Conservation (phyloP, 139 green algal species). For the Zygnema circumcarinatum region DNA sequence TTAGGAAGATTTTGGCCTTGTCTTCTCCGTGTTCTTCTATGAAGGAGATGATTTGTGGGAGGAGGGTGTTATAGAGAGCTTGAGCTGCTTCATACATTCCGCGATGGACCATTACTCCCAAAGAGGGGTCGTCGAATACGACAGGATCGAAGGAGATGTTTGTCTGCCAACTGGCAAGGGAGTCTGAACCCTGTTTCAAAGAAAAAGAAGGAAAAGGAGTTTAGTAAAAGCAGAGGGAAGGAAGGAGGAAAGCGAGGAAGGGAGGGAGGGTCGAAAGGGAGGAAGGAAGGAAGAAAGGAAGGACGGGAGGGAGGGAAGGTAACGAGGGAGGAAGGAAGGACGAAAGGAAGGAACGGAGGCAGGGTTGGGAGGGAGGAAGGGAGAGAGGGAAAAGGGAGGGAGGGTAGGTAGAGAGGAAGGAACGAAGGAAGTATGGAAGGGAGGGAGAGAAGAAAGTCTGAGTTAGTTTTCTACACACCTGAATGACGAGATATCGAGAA, state of each 20-base stretch:
- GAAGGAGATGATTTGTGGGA: constrained; percentile 86
- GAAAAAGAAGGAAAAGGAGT: constrained; percentile 1
- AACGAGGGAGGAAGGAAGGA: not conserved
- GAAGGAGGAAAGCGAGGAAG: not conserved
- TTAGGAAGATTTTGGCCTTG: constrained; percentile 44
- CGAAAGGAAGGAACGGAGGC: not conserved
- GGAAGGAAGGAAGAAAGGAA: not conserved
- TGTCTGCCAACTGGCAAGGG: constrained; percentile 77
- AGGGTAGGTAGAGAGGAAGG: not conserved
- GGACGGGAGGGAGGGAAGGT: not conserved
- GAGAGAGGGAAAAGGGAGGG: not conserved
- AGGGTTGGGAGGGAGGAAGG: not conserved
- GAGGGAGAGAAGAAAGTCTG: constrained; percentile 6
- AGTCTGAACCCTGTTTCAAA: constrained; percentile 79
- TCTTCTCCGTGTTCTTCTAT: constrained; percentile 55
- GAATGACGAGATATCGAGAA: constrained; percentile 64
- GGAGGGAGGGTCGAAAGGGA: not conserved
- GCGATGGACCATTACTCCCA: constrained; percentile 89
- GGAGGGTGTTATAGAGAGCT: constrained; percentile 87
- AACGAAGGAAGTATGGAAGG: no score
- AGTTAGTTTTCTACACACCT: constrained; percentile 29
- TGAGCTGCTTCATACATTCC: constrained; percentile 90
- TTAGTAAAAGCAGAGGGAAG: not conserved
- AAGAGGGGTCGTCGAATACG: constrained; percentile 84
- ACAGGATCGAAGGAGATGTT: constrained; percentile 97